Evolutionary conservation across 2,329 filamentous ascomycete species (phyloP).

Genomic region (Didymella keratinophila): DNA sequence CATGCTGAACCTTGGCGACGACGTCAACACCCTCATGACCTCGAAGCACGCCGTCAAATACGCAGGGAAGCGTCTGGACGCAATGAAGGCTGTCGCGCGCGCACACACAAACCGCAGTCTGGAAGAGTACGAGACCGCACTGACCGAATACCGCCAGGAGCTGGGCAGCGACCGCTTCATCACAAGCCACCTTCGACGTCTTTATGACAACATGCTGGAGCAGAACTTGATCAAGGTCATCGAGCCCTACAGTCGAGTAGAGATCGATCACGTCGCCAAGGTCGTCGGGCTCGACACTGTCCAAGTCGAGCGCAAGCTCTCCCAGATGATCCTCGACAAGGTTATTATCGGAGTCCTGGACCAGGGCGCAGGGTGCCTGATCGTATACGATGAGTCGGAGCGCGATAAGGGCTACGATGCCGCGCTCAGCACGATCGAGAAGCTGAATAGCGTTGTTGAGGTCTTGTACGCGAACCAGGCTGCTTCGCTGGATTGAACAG

Average conservation of each 20-base stretch:
- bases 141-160: slow-evolving; percentile 90
- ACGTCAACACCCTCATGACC: slow-evolving; percentile 92
- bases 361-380: slow-evolving; percentile 95
- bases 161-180: slow-evolving; percentile 95
- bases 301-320: slow-evolving; percentile 97
- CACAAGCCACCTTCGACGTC: slow-evolving; percentile 90
- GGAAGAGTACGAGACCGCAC: slow-evolving; percentile 94
- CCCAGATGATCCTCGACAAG: slow-evolving; percentile 99
- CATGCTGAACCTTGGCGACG: slow-evolving; percentile 96
- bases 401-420: slow-evolving; percentile 94
- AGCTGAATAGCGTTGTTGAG: slow-evolving; percentile 96
- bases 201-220: slow-evolving; percentile 99
- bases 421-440: slow-evolving; percentile 92
- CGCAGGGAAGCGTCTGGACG: slow-evolving; percentile 92
- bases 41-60: slow-evolving; percentile 98
- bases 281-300: slow-evolving; percentile 96
- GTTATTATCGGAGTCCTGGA: slow-evolving; percentile 97
- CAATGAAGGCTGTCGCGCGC: slow-evolving; percentile 98
- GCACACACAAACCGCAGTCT: slow-evolving; percentile 95
- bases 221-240: slow-evolving; percentile 99
- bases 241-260: slow-evolving; percentile 95
- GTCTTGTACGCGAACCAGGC: slow-evolving; percentile 98
- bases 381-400: slow-evolving; percentile 95
- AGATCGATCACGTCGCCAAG: slow-evolving; percentile 95
- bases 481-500: slow-evolving; percentile 81